Conservation (phyloP, 1,284 basidiomycete species). For the Hymenochaete sp. region DNA sequence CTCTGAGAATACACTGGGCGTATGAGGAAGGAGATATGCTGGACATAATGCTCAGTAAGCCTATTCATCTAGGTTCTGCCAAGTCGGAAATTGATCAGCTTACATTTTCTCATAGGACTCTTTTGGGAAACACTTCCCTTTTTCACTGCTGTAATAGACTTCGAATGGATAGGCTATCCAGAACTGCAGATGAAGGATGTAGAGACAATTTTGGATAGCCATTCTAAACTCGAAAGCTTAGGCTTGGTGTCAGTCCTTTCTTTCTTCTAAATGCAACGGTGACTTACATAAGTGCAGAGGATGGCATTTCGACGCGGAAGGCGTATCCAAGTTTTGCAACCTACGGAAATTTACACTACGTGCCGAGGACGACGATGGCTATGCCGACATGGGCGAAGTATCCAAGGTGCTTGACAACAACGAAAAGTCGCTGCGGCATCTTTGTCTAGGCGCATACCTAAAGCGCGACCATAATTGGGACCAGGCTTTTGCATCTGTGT, state of each 20-base stretch:
- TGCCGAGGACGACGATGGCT: conserved; percentile 60
- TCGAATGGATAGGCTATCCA: conserved; percentile 67
- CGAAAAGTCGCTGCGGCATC: conserved; percentile 45
- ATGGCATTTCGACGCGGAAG: conserved; percentile 63
- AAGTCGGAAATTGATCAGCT: neutral
- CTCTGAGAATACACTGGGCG: conserved; percentile 53
- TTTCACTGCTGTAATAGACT: conserved; percentile 49
- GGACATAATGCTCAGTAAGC: conserved; percentile 50
- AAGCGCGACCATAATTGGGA: conserved; percentile 57
- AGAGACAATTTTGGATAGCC: conserved; percentile 41
- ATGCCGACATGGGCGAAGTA: conserved; percentile 60
- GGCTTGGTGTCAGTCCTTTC: conserved; percentile 43
- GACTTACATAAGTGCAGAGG: conserved; percentile 30
- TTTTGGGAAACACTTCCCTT: conserved; percentile 51
- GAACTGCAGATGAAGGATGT: conserved; percentile 57
- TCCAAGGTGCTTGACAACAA: conserved; percentile 54
- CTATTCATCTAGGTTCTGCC: neutral
- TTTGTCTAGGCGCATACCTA: conserved; percentile 57
- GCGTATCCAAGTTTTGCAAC: conserved; percentile 49
- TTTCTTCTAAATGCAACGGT: conserved; percentile 7
- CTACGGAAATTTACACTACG: conserved; percentile 55
- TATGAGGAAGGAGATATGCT: conserved; percentile 59
- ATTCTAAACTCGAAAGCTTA: conserved; percentile 43
- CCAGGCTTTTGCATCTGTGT: conserved; percentile 48
- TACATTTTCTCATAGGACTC: conserved; percentile 31